A percentile compares a stretch with the other conserved stretches of the same genome.
phyloP scores from a whole-genome alignment of 768 basidiomycete genomes.

The Cystoderma amianthinum region DNA sequence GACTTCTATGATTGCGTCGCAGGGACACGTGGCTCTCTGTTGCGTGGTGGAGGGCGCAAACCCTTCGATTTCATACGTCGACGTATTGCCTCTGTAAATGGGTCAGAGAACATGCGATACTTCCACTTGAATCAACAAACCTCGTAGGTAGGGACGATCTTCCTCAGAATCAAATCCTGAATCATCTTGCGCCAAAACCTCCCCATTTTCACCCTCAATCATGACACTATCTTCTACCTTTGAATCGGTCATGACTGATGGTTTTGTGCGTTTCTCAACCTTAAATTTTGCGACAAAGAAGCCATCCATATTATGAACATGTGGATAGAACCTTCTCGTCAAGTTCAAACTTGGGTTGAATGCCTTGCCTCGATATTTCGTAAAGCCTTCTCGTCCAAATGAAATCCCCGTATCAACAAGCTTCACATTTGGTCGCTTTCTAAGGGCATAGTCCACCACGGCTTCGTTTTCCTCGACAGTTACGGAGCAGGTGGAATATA shows the following conservation, averaged over 20 bases:
- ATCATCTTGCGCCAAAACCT: conserved; percentile 29
- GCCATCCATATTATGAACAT: conserved; percentile 99
- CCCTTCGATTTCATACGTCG: conserved; percentile 73
- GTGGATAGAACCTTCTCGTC: conserved; percentile 89
- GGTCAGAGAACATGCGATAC: conserved; percentile 7
- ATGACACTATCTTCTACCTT: conserved; percentile 19
- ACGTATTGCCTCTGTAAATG: conserved; percentile 57
- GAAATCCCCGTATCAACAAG: conserved; percentile 89
- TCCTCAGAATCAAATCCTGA: conserved; percentile 68
- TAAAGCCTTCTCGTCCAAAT: conserved; percentile 92
- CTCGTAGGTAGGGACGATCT: conserved; percentile 72
- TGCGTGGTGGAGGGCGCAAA: conserved; percentile 55
- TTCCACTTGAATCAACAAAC: conserved; percentile 35
- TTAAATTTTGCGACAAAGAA: conserved; percentile 99
- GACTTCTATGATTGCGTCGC: too few species aligned
- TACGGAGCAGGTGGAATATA: conserved; percentile 98
- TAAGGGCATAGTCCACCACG: conserved; percentile 94
- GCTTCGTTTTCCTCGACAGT: conserved; percentile 98
- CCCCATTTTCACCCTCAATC: conserved; percentile 21
- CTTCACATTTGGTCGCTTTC: conserved; percentile 88
- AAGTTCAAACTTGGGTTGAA: conserved; percentile 76
- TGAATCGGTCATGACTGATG: conserved; percentile 15
- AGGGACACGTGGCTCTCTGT: too few species aligned
- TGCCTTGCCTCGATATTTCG: conserved; percentile 82
- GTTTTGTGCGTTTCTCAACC: conserved; percentile 73